These are phyloP conservation scores for Juncus effusus DNA, from an alignment of 176 grass and related monocot genomes.

Conservation along the genomic window DNA sequence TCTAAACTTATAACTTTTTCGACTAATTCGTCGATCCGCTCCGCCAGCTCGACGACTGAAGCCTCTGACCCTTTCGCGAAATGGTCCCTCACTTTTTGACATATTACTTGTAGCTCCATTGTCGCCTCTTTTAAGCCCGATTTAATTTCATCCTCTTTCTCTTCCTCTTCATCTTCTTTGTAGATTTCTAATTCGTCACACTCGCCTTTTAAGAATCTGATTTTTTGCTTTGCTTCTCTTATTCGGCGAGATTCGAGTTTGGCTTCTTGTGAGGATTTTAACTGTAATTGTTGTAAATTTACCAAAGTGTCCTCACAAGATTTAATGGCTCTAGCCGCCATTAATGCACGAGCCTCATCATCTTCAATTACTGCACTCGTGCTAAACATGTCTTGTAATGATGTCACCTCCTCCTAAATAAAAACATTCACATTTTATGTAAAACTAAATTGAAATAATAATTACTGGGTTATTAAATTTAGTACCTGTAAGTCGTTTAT, in stretches of 20 bases:
- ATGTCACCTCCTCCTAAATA: conserved; percentile 45
- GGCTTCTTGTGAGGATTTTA: conserved; percentile 47
- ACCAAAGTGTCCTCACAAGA: conserved; percentile 78
- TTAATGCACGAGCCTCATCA: conserved; percentile 76
- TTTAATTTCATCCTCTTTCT: conserved; percentile 8
- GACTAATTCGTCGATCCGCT: conserved; percentile 77
- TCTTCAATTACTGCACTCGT: conserved; percentile 64
- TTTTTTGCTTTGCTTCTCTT: conserved; percentile 47
- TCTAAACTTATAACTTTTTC: conserved; percentile 73
- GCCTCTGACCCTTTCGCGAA: conserved; percentile 52
- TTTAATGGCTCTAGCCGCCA: conserved; percentile 70
- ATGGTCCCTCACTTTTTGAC: conserved; percentile 68
- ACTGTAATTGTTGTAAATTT: conserved; percentile 57
- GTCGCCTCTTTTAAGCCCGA: conserved; percentile 38
- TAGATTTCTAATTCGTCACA: neutral
- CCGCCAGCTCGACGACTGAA: conserved; percentile 65
- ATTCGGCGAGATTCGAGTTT: conserved; percentile 50
- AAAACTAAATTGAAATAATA: too few relatives aligned
- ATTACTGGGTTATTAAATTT: too few relatives aligned
- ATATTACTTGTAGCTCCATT: conserved; percentile 45
- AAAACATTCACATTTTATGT: too few relatives aligned
- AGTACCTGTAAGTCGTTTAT: conserved; percentile 43
- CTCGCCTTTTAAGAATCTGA: conserved; percentile 55
- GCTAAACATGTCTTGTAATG: conserved; percentile 69
- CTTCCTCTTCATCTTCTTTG: conserved; percentile 16